Base-by-base conservation (phyloP, 2,329 filamentous ascomycete genomes). In the Paraphaeosphaeria minitans region DNA sequence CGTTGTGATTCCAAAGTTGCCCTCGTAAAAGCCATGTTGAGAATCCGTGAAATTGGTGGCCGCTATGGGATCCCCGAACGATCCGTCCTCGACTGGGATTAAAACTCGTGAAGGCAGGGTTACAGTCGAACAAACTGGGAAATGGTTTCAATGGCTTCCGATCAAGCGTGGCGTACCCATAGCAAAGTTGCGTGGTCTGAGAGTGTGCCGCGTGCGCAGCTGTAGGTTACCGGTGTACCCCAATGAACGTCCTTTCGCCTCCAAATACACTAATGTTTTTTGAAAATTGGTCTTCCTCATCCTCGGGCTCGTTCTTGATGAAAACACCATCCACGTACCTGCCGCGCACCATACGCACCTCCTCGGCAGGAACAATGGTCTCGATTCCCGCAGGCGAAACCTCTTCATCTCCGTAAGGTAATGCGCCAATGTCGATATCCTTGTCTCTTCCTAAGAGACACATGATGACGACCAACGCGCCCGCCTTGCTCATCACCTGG, bases 401-500 rank as follows among this genome's bases (percentile, higher is more conserved):
- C 55, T 86, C 82, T 66, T 95, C 92, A 1, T 89, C 88, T 0
- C 93, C 93, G 87, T 93, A 95, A 0, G 93, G 93, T 71, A 98
- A 77, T n/a, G 83, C 81, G 41, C 96, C 92, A 4, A 96, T 78
- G 75, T 97, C 91, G 56, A 97, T 90, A 31, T 93, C 86, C 74
- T 87, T 81, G 41, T 92, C 86, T 74, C 87, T 82, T 21, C 89
- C 89, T 53, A 97, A 75, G 55, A 97, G 73, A 61, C 85, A 87
- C 77, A 89, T 90, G 57, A 98, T 78, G 31, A 98, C 87, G 24
- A 97, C 93, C 56, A 86, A 87, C 8, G 90, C 89, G 0, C 94
- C 94, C 0, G 89, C 91, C 77, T 97, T 98, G 71, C 91, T 95
- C 89, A 97, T 95, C 10, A 98, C 93, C 70, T 91, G 86, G 73